A percentile compares a stretch with the other conserved stretches of the same genome.
Conservation (phyloP, 116 monocot species). For the Phalaenopsis hybrid region DNA sequence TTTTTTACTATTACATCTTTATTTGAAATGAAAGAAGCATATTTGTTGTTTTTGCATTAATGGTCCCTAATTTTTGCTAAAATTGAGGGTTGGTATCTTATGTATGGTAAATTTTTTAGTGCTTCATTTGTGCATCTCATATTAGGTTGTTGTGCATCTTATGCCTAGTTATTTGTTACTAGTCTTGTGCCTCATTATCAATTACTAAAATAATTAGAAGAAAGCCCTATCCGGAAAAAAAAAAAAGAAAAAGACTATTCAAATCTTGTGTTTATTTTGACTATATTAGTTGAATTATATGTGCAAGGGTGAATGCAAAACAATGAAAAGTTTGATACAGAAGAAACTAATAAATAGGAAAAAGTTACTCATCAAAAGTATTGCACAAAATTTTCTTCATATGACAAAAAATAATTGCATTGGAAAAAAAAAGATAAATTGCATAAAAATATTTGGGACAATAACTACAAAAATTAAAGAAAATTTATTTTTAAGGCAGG, state of each 20-base stretch:
- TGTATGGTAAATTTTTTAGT: neutral
- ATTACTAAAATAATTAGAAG: neutral
- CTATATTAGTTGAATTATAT: neutral
- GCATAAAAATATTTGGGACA: neutral
- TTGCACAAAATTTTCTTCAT: neutral
- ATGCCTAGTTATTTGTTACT: neutral
- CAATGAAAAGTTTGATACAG: neutral
- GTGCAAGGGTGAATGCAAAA: neutral
- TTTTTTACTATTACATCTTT: neutral
- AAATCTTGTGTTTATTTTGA: neutral
- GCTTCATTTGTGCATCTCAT: neutral
- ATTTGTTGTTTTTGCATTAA: too few species aligned
- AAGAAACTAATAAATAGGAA: neutral
- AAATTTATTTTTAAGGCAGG: neutral
- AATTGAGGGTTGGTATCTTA: neutral
- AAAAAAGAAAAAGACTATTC: neutral
- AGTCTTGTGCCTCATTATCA: neutral
- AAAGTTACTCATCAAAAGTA: neutral
- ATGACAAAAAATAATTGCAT: neutral
- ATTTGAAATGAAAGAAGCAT: neutral
- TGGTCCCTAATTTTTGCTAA: neutral
- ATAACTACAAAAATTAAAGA: neutral
- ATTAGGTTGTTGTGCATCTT: neutral
- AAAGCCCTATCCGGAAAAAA: neutral
- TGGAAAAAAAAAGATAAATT: neutral